Percentiles rank a stretch among this genome's conserved stretches.
Evolutionary conservation across 139 green algal genomes (phyloP).

Genomic region (Desmodesmus armatus): DNA sequence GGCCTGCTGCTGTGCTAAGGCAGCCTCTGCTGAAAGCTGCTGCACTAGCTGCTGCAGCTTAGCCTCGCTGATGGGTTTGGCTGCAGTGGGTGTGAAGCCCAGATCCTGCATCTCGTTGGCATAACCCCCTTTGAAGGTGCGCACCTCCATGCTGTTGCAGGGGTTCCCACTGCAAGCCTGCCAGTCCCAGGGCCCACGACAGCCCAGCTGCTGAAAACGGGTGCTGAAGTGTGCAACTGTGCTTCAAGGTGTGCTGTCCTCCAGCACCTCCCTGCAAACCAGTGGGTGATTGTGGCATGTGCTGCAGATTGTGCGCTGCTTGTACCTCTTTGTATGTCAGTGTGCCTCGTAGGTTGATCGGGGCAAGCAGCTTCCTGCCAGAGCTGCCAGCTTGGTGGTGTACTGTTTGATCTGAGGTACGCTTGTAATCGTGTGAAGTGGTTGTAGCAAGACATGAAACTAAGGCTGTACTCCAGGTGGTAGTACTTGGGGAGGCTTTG

Average conservation of each 20-base stretch:
- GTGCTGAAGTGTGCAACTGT: constrained; percentile 26
- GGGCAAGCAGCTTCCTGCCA: too few species aligned
- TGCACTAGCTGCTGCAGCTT: constrained; percentile 38
- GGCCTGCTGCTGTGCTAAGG: constrained; percentile 2
- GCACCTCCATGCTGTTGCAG: constrained; percentile 35
- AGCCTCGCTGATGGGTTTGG: constrained; percentile 2
- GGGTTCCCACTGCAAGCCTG: constrained; percentile 2
- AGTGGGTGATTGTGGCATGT: too few species aligned
- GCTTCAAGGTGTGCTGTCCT: neutral
- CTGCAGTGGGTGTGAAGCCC: neutral
- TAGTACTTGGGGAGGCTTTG: too few species aligned
- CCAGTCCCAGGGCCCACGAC: constrained; percentile 12
- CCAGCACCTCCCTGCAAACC: too few species aligned
- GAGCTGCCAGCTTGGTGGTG: too few species aligned
- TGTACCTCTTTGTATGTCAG: too few species aligned
- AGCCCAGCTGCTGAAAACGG: constrained; percentile 3
- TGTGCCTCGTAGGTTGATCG: too few species aligned
- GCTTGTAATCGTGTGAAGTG: too few species aligned
- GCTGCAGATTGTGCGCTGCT: too few species aligned
- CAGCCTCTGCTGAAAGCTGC: neutral
- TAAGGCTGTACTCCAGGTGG: too few species aligned
- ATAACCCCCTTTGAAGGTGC: constrained; percentile 38
- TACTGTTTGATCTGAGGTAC: too few species aligned
- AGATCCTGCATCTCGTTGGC: constrained; percentile 33
- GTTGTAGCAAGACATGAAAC: too few species aligned